phyloP scores from a whole-genome alignment of 2,329 filamentous ascomycete genomes.

The Aspergillus fumigatiaffinis region DNA sequence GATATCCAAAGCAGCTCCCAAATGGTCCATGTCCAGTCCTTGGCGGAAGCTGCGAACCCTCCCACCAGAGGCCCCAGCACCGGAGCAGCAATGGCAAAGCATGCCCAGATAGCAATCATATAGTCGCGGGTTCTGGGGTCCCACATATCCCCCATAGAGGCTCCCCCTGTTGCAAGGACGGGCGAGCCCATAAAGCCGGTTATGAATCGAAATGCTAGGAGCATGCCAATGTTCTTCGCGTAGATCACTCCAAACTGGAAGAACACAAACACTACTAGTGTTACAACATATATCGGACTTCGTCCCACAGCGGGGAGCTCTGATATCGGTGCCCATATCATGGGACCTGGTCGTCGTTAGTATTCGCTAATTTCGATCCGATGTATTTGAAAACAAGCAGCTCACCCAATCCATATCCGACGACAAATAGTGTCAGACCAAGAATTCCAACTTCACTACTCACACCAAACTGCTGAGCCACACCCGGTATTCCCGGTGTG shows the following conservation, averaged over 20 bases:
- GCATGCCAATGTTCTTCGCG: conserved; percentile 50
- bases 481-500: conserved; percentile 39
- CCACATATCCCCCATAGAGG: conserved; percentile 44
- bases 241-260: conserved; percentile 47
- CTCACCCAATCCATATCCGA: conserved; percentile 40
- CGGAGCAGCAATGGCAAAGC: conserved; percentile 40
- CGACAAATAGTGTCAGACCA: conserved; percentile 49
- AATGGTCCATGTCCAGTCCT: conserved; percentile 61
- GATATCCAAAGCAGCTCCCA: conserved; percentile 60
- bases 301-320: conserved; percentile 51
- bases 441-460: conserved; percentile 45
- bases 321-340: conserved; percentile 43
- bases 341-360: conserved; percentile 33
- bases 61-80: conserved; percentile 60
- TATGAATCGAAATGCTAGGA: conserved; percentile 51
- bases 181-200: conserved; percentile 50
- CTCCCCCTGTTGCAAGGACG: conserved; percentile 44
- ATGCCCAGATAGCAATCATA: conserved; percentile 57
- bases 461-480: conserved; percentile 45
- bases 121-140: conserved; percentile 46
- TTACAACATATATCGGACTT: conserved; percentile 48
- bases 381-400: not conserved
- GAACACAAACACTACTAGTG: conserved; percentile 47
- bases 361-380: not conserved
- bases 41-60: conserved; percentile 55